Conservation (phyloP, 202 grass and related monocot genomes). For the Schoenoplectus tabernaemontani region DNA sequence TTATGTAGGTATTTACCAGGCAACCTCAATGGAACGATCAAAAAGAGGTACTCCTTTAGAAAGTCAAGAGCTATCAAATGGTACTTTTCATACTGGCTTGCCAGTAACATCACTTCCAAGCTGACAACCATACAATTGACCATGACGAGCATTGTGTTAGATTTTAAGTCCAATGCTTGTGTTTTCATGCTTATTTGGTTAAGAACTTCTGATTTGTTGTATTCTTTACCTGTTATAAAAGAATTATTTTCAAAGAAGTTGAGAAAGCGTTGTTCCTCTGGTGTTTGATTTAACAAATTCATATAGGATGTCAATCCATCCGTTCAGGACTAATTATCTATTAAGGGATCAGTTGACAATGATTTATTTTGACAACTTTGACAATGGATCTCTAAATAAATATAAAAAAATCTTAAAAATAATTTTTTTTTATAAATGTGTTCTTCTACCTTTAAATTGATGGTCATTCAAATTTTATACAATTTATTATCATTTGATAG, state of each 20-base stretch:
- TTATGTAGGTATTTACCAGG: slow-evolving; percentile 75
- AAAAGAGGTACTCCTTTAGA: slow-evolving; percentile 56
- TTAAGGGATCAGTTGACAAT: too few relatives aligned
- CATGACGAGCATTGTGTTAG: background rate
- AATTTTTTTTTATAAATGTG: too few relatives aligned
- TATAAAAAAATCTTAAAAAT: too few relatives aligned
- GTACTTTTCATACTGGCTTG: slow-evolving; percentile 52
- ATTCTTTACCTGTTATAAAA: slow-evolving; percentile 11
- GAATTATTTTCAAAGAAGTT: background rate
- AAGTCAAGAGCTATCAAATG: slow-evolving; percentile 54
- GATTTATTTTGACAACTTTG: too few relatives aligned
- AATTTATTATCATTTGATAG: too few relatives aligned
- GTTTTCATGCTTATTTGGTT: background rate
- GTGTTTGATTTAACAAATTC: background rate
- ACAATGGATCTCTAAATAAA: too few relatives aligned
- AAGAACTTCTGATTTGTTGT: slow-evolving; percentile 2
- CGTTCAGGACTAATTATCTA: background rate
- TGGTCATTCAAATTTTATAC: too few relatives aligned
- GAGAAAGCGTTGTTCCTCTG: background rate
- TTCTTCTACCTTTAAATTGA: too few relatives aligned
- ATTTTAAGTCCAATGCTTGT: background rate
- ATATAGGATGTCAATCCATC: background rate
- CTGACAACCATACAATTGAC: slow-evolving; percentile 25
- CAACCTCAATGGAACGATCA: slow-evolving; percentile 67
- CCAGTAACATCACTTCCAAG: slow-evolving; percentile 64